Percentiles rank a stretch among this genome's conserved stretches.
phyloP scores from a whole-genome alignment of 2,329 filamentous ascomycete genomes.

The Penicillium sp. region DNA sequence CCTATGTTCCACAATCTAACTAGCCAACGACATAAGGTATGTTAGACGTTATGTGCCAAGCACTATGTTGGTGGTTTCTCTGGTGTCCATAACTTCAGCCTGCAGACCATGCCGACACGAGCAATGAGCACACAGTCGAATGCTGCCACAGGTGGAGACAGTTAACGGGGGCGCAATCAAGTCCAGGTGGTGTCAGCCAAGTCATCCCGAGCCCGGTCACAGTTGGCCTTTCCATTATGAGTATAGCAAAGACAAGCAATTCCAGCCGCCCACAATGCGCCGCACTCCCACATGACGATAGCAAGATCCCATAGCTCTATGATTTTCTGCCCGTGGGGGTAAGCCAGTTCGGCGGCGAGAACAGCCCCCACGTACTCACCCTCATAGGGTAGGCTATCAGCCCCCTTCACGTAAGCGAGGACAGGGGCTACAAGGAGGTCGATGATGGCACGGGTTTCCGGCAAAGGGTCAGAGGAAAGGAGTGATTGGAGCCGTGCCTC shows the following conservation, averaged over 20 bases:
- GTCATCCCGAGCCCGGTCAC: slow-evolving; percentile 14
- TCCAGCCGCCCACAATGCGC: slow-evolving; percentile 13
- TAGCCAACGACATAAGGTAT: fast-evolving
- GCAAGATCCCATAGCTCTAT: slow-evolving; percentile 15
- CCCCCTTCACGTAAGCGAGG: slow-evolving; percentile 11
- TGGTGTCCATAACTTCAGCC: neutral
- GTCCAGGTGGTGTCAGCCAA: slow-evolving; percentile 15
- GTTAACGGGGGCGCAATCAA: neutral
- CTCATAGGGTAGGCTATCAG: slow-evolving; percentile 9
- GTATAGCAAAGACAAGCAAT: slow-evolving; percentile 16
- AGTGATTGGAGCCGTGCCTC: slow-evolving; percentile 9
- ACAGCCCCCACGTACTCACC: slow-evolving; percentile 11
- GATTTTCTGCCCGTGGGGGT: slow-evolving; percentile 14
- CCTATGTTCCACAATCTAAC: neutral
- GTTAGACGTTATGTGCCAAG: neutral
- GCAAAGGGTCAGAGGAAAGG: slow-evolving; percentile 1
- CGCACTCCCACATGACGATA: slow-evolving; percentile 18
- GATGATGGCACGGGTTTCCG: slow-evolving; percentile 9
- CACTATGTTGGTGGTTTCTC: neutral
- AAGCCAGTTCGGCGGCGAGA: slow-evolving; percentile 10
- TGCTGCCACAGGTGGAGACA: neutral
- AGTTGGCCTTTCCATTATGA: slow-evolving; percentile 14
- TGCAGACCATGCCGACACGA: neutral
- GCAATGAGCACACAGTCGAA: neutral
- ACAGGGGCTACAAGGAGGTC: slow-evolving; percentile 11